A percentile compares a stretch with the other conserved stretches of the same genome.
Evolutionary conservation across 1,284 basidiomycete genomes (phyloP).

Genomic region (Mycena citricolor): DNA sequence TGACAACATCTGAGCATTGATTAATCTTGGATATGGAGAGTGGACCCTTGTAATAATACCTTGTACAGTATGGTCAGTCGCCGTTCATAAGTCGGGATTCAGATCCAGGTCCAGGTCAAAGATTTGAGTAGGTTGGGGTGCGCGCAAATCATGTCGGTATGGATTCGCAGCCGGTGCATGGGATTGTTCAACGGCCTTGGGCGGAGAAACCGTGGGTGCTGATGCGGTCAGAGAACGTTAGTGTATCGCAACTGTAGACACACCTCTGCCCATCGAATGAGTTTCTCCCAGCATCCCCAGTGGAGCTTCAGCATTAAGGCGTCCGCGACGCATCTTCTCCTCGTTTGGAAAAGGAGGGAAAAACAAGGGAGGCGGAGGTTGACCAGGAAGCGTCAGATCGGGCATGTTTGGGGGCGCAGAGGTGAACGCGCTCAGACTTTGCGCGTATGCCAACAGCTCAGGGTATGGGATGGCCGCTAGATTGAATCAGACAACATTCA

Average conservation of each 20-base stretch:
- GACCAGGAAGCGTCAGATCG: constrained; percentile 62
- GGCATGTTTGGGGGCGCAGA: constrained; percentile 84
- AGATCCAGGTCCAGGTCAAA: constrained; percentile 78
- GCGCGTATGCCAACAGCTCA: constrained; percentile 76
- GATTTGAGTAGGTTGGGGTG: constrained; percentile 54
- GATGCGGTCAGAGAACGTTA: constrained; percentile 15
- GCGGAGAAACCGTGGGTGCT: constrained; percentile 58
- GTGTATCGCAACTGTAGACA: constrained; percentile 28
- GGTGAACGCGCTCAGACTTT: constrained; percentile 77
- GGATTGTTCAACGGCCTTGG: constrained; percentile 50
- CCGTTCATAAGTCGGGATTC: constrained; percentile 65
- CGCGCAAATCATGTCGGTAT: constrained; percentile 65
- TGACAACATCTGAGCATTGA: background rate
- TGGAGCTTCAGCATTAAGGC: constrained; percentile 74
- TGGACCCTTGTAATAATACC: constrained; percentile 1
- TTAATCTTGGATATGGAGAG: background rate
- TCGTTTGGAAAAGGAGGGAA: constrained; percentile 86
- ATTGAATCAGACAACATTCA: constrained; percentile 6
- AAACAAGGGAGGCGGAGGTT: constrained; percentile 72
- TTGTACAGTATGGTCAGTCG: background rate
- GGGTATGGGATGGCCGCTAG: constrained; percentile 76
- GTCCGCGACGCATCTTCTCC: constrained; percentile 80
- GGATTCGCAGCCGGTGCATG: constrained; percentile 56
- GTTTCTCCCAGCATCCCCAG: constrained; percentile 75
- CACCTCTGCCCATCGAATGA: constrained; percentile 73